These are phyloP conservation scores for Nicotiana attenuata DNA, from an alignment of 257 asterid species.

Conservation along the genomic window DNA sequence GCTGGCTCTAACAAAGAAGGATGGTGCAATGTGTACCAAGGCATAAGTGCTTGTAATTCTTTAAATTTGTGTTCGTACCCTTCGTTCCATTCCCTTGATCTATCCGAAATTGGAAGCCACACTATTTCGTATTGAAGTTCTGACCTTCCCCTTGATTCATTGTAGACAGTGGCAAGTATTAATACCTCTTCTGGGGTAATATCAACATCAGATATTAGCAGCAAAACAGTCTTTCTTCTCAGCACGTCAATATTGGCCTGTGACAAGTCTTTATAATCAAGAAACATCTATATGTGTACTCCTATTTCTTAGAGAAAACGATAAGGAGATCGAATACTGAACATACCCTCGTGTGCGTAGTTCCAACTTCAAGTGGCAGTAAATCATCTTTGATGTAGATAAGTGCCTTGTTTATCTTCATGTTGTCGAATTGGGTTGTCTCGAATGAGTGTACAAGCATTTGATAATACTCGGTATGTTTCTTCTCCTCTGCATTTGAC, in stretches of 20 bases:
- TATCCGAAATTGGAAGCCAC: conserved; percentile 61
- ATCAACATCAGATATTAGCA: conserved; percentile 61
- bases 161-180: conserved; percentile 34
- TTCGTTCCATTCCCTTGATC: conserved; percentile 26
- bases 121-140: conserved; percentile 56
- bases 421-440: conserved; percentile 60
- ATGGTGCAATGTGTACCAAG: conserved; percentile 16
- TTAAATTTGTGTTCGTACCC: conserved; percentile 12
- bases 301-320: no score
- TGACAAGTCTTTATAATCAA: no score
- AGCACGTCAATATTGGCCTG: conserved; percentile 51
- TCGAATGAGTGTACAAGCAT: conserved; percentile 47
- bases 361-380: conserved; percentile 54
- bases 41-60: neutral
- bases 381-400: conserved; percentile 47
- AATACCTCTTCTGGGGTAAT: conserved; percentile 50
- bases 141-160: conserved; percentile 28
- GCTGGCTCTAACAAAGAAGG: conserved; percentile 14
- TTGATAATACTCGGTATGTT: conserved; percentile 42
- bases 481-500: conserved; percentile 47
- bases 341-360: conserved; percentile 42
- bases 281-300: no score
- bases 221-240: conserved; percentile 49
- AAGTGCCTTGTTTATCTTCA: conserved; percentile 46
- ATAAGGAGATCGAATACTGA: neutral